Evolutionary conservation across 441 rosid species (phyloP).

Genomic region (Manihot esculenta): DNA sequence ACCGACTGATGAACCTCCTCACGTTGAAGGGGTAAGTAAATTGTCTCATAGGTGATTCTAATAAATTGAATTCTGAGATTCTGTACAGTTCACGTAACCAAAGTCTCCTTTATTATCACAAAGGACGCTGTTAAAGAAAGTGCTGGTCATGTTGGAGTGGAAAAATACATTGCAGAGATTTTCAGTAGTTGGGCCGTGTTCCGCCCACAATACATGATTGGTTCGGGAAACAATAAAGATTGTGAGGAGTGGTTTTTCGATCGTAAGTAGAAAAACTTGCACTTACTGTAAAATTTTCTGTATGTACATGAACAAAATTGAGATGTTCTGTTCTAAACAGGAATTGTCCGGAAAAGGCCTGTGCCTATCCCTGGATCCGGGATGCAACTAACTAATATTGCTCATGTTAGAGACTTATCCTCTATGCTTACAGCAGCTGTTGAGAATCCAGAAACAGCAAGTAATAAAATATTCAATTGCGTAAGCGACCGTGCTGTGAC

Average conservation of each 20-base stretch:
- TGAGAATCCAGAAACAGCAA: conserved; percentile 66
- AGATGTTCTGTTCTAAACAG: conserved; percentile 32
- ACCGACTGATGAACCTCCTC: conserved; percentile 89
- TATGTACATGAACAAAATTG: not conserved
- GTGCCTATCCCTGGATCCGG: conserved; percentile 94
- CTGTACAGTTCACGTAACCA: not conserved
- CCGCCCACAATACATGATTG: conserved; percentile 94
- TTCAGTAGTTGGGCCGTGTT: conserved; percentile 62
- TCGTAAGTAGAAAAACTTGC: conserved; percentile 39
- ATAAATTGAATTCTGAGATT: not conserved
- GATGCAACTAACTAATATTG: conserved; percentile 78
- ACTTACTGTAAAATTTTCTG: not conserved
- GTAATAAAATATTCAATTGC: conserved; percentile 71
- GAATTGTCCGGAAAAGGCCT: conserved; percentile 80
- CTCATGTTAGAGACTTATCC: conserved; percentile 81
- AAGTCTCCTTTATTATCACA: conserved; percentile 12
- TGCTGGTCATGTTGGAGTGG: conserved; percentile 82
- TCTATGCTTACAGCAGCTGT: conserved; percentile 83
- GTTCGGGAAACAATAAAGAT: conserved; percentile 96
- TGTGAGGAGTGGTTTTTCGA: conserved; percentile 99
- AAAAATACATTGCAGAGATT: conserved; percentile 69
- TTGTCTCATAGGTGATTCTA: conserved; percentile 2
- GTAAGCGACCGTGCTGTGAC: conserved; percentile 93
- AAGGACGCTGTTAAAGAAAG: conserved; percentile 79
- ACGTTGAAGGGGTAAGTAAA: conserved; percentile 74